Base-by-base conservation (phyloP, 805 yeast species). In the Candida sonorensis region DNA sequence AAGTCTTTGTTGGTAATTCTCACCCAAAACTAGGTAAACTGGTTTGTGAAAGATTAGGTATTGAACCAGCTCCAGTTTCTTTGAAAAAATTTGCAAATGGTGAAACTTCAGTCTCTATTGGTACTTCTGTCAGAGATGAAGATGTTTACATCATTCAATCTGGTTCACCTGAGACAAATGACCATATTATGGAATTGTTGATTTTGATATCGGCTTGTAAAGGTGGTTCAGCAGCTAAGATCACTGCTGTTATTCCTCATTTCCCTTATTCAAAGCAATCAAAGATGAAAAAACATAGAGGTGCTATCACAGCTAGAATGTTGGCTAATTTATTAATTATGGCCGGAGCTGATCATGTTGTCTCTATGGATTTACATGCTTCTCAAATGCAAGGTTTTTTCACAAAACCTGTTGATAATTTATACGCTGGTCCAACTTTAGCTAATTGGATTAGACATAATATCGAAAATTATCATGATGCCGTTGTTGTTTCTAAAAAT, bases 311-410 rank as follows among this genome's bases (percentile, higher is more conserved):
- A 4, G 98, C 98, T 11, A 75, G 97, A 55, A 84, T 92, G 97
- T 71, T 92, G 54, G 97, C 99, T 39, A 92, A 92, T 49, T 64
- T 92, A 52, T 66, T 92, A 42, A 77, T 87, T 36, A 94, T 92
- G 94, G 97, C 98, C 4, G 99, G 99, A 46, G 98, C 97, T 17
- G 97, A 92, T 61, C 99, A 92, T 60, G 94, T 92, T 36, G 90
- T 92, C 24, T 85, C 96, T 3, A 88, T 92, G 97, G 99, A 92
- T 55, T 66, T 92, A 45, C 83, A 77, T 49, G 98, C 99, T 17
- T 79, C 95, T 22, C 99, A 92, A 62, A 92, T 92, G 98, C 98
- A 92, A 66, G 99, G 99, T 10, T 92, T 92, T 55, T 92, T 92
- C 66, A 74, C 94, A 21, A 88, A 87, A 49, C 98, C 99, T 0